Base-by-base conservation (phyloP, 129 eudicot species). In the Mikania micrantha region DNA sequence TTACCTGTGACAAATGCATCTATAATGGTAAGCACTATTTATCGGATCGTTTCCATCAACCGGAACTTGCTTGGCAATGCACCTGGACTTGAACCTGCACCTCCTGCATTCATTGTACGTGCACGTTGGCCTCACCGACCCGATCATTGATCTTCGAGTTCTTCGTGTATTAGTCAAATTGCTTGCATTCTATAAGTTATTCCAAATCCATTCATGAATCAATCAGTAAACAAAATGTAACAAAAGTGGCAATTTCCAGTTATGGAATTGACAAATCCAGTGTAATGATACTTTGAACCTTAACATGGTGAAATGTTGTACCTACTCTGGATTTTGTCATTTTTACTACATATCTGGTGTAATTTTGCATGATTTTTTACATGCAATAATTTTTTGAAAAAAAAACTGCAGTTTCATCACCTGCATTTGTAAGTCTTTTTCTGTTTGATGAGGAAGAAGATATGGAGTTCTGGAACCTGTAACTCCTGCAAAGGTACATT, bases 41-140 rank as follows among this genome's bases (percentile, higher is more conserved):
- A 88, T 78, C 1, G 98, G 98, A 71, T 92, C 98, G 57, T 92
- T 88, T 31, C 98, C 91, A 48, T 92, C 98, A 2, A 92, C 96
- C 0, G 98, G 98, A 61, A 92, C 89, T 76, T 92, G 98, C 72
- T 88, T 89, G 1, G 98, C 96, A 76, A 89, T 81, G 76, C 98
- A 92, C 69, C 82, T 84, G 35, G 74, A 84, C n/a, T n/a, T n/a
- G n/a, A n/a, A n/a, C 74, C 75, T 84, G 64, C 98, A 88, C 7
- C 98, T 91, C 70, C 85, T 79, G 85, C 98, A 92, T 67, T 92
- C 98, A n/a, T 91, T 91, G 77, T 88, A 88, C 13, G 98, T 88
- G 74, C 98, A 92, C 0, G 78, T 88, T 35, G 98, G 98, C 47
- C 79, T 88, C 56, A 84, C 92, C 0, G 98, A 92, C 45, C 98